Evolutionary conservation across 306 rosid species (phyloP), one percentile per base, ranked within the genome.

Genomic region (Acacia confusa): DNA sequence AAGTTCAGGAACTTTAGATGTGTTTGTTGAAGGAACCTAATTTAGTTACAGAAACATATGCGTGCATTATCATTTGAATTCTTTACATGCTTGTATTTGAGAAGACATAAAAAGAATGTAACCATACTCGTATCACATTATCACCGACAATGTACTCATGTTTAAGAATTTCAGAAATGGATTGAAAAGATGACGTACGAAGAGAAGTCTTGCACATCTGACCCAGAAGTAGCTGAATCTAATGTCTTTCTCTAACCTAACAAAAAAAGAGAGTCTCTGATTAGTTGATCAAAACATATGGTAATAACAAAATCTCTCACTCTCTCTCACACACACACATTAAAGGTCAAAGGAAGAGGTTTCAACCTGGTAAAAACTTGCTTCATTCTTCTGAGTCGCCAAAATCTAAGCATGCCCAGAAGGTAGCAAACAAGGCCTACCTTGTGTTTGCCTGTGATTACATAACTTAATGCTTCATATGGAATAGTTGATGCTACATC

Each of bases 161-260:
- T 60, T 24, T 28, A 30, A 63, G 30, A 28, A 7, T 27, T 63
- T 63, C 10, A 13, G 10, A 15, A 63, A 28, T 15, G 40, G 38
- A 30, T 28, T 63, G 34, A 4, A 32, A 32, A 32, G n/a, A 65
- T 65, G 24, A 91, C 95, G 81, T 88, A 93, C 99, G 57, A 79
- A 87, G 78, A 93, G 84, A 82, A 95, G 98, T 83, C 90, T 92
- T 27, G 97, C 91, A 80, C 99, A 92, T 83, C 98, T 85, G 76
- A 93, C 84, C 94, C 90, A 92, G 63, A 95, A 93, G 81, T 95
- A 95, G 87, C 78, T 93, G 85, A 95, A 93, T 82, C 99, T 92
- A 85, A 93, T 93, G 86, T 95, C 98, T 86, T 95, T 95, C 87
- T 95, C 99, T 67, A 95, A 95, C 92, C 98, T 94, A 86, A 14